Evolutionary conservation across 2,329 filamentous ascomycete species (phyloP).

Genomic region (Scortechinia acanthostroma): DNA sequence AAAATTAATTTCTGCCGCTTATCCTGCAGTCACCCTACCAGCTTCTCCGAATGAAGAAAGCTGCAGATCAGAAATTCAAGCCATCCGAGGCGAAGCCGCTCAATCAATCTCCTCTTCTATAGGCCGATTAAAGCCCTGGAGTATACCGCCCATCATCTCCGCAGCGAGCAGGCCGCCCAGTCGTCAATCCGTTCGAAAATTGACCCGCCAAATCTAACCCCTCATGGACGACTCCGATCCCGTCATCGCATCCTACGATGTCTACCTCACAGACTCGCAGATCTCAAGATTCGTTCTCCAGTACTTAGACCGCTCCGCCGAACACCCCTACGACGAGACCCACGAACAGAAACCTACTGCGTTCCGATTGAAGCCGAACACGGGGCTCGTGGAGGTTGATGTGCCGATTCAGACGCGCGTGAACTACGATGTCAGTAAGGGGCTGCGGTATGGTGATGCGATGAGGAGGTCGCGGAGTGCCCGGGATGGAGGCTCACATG

Average conservation of each 20-base stretch:
- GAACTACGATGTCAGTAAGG: constrained; percentile 50
- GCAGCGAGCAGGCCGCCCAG: too few relatives aligned
- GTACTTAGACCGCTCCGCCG: constrained; percentile 44
- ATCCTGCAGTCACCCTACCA: too few relatives aligned
- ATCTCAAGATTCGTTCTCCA: constrained; percentile 47
- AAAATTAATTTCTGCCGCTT: too few relatives aligned
- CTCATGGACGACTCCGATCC: constrained; percentile 18
- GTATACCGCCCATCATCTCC: too few relatives aligned
- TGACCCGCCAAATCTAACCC: too few relatives aligned
- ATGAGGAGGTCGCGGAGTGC: constrained; percentile 34
- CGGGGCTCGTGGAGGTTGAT: constrained; percentile 55
- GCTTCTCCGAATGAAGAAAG: too few relatives aligned
- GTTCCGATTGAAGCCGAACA: constrained; percentile 48
- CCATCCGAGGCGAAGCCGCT: too few relatives aligned
- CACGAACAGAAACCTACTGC: constrained; percentile 38
- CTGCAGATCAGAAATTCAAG: too few relatives aligned
- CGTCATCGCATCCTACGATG: constrained; percentile 42
- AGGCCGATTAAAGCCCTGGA: too few relatives aligned
- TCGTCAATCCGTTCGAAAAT: too few relatives aligned
- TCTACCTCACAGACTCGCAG: constrained; percentile 45
- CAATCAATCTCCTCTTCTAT: too few relatives aligned
- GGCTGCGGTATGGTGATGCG: constrained; percentile 51
- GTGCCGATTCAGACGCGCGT: constrained; percentile 41
- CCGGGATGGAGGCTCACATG: constrained; percentile 31
- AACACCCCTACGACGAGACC: constrained; percentile 43